Conservation (phyloP, 257 asterid genomes). For the Capsicum pubescens region DNA sequence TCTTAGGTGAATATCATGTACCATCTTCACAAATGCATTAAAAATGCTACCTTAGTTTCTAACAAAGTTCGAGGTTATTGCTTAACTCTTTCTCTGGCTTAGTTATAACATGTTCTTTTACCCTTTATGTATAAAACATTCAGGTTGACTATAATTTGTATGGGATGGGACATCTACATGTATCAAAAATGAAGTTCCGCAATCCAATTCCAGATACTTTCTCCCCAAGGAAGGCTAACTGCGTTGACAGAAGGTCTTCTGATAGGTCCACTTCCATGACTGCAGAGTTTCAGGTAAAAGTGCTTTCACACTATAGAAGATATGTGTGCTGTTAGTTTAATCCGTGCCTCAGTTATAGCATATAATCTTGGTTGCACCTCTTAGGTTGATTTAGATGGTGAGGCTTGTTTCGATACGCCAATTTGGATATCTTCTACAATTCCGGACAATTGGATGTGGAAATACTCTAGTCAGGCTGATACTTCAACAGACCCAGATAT, state of each 20-base stretch:
- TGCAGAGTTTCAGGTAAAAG: constrained; percentile 54
- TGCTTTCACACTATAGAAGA: not conserved
- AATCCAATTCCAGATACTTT: constrained; percentile 75
- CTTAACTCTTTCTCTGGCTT: not conserved
- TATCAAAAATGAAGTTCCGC: constrained; percentile 84
- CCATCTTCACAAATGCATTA: constrained; percentile 17
- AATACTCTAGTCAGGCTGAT: constrained; percentile 50
- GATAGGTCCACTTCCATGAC: constrained; percentile 41
- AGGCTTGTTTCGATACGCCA: constrained; percentile 42
- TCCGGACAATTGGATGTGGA: constrained; percentile 87
- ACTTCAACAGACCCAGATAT: constrained; percentile 48
- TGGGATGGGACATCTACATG: constrained; percentile 94
- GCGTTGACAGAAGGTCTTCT: constrained; percentile 39
- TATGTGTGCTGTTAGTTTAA: constrained; percentile 23
- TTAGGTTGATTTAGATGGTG: constrained; percentile 70
- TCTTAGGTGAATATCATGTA: constrained; percentile 9
- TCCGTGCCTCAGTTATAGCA: constrained; percentile 28
- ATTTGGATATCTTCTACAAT: constrained; percentile 82
- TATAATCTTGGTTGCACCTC: constrained; percentile 33
- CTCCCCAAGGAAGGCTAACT: constrained; percentile 46
- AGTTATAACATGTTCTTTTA: constrained; percentile 1
- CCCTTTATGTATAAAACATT: constrained; percentile 30
- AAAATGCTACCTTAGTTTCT: not conserved
- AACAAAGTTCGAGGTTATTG: constrained; percentile 1
- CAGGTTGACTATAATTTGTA: constrained; percentile 93